Conservation (phyloP, 768 basidiomycete genomes). For the Cystoderma amianthinum region DNA sequence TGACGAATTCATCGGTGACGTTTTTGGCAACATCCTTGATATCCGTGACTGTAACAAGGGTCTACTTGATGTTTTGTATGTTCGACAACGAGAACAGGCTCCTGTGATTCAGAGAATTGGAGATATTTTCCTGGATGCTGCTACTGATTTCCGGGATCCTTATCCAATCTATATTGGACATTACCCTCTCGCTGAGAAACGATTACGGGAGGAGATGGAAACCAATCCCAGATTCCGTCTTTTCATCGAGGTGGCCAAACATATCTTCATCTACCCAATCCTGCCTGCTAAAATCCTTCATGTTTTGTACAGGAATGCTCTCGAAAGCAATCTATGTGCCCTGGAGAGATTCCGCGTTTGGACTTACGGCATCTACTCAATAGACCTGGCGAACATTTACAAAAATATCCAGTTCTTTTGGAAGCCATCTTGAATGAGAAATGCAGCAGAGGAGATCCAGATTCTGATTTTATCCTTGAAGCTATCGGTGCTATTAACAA, state of each 20-base stretch:
- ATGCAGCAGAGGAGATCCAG: slow-evolving; percentile 74
- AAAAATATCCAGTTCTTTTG: slow-evolving; percentile 79
- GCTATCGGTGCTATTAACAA: slow-evolving; percentile 80
- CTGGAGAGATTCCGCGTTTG: slow-evolving; percentile 31
- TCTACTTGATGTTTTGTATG: slow-evolving; percentile 78
- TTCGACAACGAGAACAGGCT: slow-evolving; percentile 80
- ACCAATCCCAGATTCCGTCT: slow-evolving; percentile 75
- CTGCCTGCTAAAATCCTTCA: slow-evolving; percentile 3
- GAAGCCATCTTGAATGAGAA: slow-evolving; percentile 67
- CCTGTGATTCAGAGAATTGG: slow-evolving; percentile 82
- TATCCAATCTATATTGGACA: slow-evolving; percentile 87
- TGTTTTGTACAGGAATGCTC: slow-evolving; percentile 30
- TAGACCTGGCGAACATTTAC: slow-evolving; percentile 77
- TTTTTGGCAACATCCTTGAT: slow-evolving; percentile 84
- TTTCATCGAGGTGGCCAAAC: slow-evolving; percentile 81
- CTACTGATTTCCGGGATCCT: slow-evolving; percentile 77
- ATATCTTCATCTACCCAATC: too few species aligned
- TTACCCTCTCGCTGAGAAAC: slow-evolving; percentile 79
- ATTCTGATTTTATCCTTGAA: slow-evolving; percentile 72
- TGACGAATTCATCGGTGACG: slow-evolving; percentile 78
- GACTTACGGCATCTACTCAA: slow-evolving; percentile 78
- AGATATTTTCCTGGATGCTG: slow-evolving; percentile 82
- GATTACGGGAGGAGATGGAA: slow-evolving; percentile 82
- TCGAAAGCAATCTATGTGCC: slow-evolving; percentile 30
- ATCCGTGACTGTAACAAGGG: slow-evolving; percentile 74